Base-by-base conservation (phyloP, 495 filamentous ascomycete genomes). In the Aspergillus nidulans region DNA sequence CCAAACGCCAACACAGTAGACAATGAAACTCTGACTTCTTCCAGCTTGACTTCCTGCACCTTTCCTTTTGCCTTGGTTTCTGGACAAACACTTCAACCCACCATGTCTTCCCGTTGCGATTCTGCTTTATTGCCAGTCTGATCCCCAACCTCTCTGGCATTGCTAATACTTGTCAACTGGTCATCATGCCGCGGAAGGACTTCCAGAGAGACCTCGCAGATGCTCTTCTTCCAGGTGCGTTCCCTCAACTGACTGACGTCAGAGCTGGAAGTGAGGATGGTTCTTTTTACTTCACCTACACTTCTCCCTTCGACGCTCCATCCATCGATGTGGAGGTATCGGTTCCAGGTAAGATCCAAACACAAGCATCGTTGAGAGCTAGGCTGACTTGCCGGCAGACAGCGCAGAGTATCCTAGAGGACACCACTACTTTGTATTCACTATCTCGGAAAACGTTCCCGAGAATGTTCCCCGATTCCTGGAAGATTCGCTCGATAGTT, bases 401-500 rank as follows among this genome's bases (percentile, higher is more conserved):
- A 61, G 84, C 4, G 69, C 73, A 38, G 83, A 88, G 8, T 92
- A 92, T 57, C 88, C 87, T 2, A 70, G 67, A 19, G 64, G 63
- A 24, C 87, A 88, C 60, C 70, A 67, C 40, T 88, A 81, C 54
- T 76, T 84, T 53, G 59, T 87, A 34, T 90, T 78, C 58, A 76
- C 83, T 13, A 75, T 73, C 10, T 75, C 77, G 3, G 76, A 84
- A 0, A 68, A 81, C 53, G 69, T 76, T 23, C 69, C 77, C 12
- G 59, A 57, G 2, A 49, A 63, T 7, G 69, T 86, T 23, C 74
- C 77, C 6, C 58, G 65, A 1, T 69, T 76, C 26, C 66, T 86
- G 15, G 71, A 81, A 58, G 63, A 70, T 12, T 59, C 77, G 13
- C 65, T 67, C 53, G 24, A 53, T 23, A 20, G 49, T 1, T 65